These are phyloP conservation scores for Metschnikowia baotianmanensis DNA, from an alignment of 805 yeast species.

Conservation along the genomic window DNA sequence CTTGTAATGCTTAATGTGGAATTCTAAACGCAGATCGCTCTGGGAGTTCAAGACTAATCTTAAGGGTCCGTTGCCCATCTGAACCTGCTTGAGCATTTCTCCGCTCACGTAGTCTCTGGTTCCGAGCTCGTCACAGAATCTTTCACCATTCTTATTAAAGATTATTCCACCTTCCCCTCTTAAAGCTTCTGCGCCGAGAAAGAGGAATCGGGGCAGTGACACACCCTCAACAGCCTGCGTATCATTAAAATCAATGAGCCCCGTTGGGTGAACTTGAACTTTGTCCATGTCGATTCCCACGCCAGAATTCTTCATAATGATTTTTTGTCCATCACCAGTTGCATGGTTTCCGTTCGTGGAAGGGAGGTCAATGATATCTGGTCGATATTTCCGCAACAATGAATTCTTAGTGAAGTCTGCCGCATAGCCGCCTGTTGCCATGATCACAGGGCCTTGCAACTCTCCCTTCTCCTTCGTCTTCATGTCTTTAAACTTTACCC, in stretches of 20 bases:
- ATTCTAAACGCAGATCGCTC: conserved; percentile 44
- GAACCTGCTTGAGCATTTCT: conserved; percentile 47
- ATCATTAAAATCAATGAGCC: conserved; percentile 50
- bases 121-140: conserved; percentile 61
- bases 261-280: conserved; percentile 69
- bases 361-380: conserved; percentile 55
- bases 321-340: conserved; percentile 62
- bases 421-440: conserved; percentile 68
- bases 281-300: conserved; percentile 60
- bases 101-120: conserved; percentile 61
- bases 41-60: conserved; percentile 49
- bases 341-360: conserved; percentile 62
- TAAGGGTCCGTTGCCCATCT: conserved; percentile 44
- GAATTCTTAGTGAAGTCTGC: conserved; percentile 58
- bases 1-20: conserved; percentile 56
- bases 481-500: conserved; percentile 31
- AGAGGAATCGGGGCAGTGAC: conserved; percentile 47
- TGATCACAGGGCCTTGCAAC: conserved; percentile 54
- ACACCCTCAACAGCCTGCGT: conserved; percentile 42
- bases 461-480: conserved; percentile 30
- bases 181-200: conserved; percentile 63
- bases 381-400: conserved; percentile 52
- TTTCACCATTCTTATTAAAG: conserved; percentile 48
- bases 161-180: conserved; percentile 67
- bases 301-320: conserved; percentile 51